Conservation (phyloP, 768 basidiomycete species). For the Collybia mongolica region DNA sequence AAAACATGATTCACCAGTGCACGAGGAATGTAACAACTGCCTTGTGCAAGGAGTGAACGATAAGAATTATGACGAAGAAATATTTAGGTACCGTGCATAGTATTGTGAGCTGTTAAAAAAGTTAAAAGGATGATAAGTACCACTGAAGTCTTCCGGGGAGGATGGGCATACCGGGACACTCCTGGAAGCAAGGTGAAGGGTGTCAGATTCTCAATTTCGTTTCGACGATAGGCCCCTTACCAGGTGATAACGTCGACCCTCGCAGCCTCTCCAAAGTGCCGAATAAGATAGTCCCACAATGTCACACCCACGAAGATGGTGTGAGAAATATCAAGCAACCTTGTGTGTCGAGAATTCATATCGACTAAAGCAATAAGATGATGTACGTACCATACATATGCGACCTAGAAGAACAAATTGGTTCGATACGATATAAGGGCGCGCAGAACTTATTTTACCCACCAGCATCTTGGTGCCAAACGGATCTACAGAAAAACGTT, state of each 20-base stretch:
- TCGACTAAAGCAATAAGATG: constrained; percentile 2
- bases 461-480: constrained; percentile 29
- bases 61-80: too few species aligned
- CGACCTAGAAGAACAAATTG: constrained; percentile 13
- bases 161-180: constrained; percentile 32
- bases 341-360: background rate
- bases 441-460: constrained; percentile 1
- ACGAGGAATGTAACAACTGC: constrained; percentile 49
- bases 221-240: constrained; percentile 19
- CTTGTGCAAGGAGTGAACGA: constrained; percentile 15
- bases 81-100: constrained; percentile 28
- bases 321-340: constrained; percentile 32
- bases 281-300: constrained; percentile 41
- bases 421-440: too few species aligned
- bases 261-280: constrained; percentile 34
- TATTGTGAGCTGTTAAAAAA: constrained; percentile 28
- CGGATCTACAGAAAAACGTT: constrained; percentile 31
- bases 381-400: constrained; percentile 23
- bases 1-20: constrained; percentile 35
- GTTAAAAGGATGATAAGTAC: background rate
- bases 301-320: constrained; percentile 33
- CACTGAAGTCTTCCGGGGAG: too few species aligned
- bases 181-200: constrained; percentile 19
- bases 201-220: background rate
- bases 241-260: constrained; percentile 43